Percentiles rank a stretch among this genome's conserved stretches.
Conservation (phyloP, 2,329 filamentous ascomycete genomes). For the Incumbomyces lentus region DNA sequence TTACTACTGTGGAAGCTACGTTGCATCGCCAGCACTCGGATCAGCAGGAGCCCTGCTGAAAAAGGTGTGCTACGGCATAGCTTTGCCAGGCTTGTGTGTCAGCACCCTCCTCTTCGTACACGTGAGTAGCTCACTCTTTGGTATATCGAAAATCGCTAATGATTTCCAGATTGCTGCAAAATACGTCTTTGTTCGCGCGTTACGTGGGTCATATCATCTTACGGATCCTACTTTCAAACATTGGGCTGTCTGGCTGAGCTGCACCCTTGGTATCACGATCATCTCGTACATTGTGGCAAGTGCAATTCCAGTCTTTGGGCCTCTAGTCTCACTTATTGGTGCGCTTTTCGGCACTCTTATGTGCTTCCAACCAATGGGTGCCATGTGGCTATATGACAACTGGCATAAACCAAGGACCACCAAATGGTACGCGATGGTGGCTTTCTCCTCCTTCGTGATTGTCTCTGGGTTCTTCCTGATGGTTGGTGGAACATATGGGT, state of each 20-base stretch:
- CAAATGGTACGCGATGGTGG: conserved; percentile 29
- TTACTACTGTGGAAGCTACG: conserved; percentile 50
- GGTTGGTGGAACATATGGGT: conserved; percentile 38
- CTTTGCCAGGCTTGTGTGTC: conserved; percentile 60
- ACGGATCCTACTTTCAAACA: conserved; percentile 46
- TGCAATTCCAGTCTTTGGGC: conserved; percentile 59
- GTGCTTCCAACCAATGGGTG: conserved; percentile 39
- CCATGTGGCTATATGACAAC: conserved; percentile 44
- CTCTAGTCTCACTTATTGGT: conserved; percentile 53
- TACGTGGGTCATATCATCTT: conserved; percentile 28
- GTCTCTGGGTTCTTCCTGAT: conserved; percentile 37
- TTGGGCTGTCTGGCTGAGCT: conserved; percentile 48
- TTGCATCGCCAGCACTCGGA: conserved; percentile 56
- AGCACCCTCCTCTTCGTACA: conserved; percentile 61
- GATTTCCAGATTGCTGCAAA: conserved; percentile 39
- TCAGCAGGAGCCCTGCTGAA: conserved; percentile 47
- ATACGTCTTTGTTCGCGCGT: conserved; percentile 55
- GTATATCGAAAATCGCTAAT: background rate
- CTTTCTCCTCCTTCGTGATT: conserved; percentile 34
- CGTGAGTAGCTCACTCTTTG: conserved; percentile 31
- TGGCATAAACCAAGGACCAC: conserved; percentile 25
- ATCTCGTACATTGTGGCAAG: conserved; percentile 59
- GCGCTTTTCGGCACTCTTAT: conserved; percentile 51
- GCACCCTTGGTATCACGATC: conserved; percentile 47
- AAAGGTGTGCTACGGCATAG: conserved; percentile 59